These are phyloP conservation scores for Capronia epimyces DNA, from an alignment of 2,329 filamentous ascomycete genomes.

Conservation along the genomic window DNA sequence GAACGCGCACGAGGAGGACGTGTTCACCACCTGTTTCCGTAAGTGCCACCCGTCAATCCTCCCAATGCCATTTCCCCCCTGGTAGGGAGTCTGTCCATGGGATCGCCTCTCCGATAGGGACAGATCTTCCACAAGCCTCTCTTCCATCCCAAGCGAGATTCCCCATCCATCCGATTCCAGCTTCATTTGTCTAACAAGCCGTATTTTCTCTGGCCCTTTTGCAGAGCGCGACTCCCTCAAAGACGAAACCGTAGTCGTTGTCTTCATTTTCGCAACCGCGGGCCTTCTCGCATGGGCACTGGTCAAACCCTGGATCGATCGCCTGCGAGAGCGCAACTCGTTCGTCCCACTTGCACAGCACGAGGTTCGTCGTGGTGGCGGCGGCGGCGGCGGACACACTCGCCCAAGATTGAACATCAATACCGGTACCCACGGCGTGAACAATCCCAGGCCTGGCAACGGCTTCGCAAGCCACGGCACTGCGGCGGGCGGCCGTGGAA, in stretches of 20 bases:
- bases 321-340: constrained; percentile 13
- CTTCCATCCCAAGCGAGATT: no score
- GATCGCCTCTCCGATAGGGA: no score
- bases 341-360: constrained; percentile 13
- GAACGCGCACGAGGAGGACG: constrained; percentile 57
- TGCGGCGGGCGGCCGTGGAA: not conserved
- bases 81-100: no score
- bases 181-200: no score
- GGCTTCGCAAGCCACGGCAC: no score
- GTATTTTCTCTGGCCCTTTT: no score
- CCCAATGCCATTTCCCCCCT: no score
- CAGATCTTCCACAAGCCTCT: no score
- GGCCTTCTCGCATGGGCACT: constrained; percentile 57
- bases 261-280: constrained; percentile 60
- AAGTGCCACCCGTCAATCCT: constrained; percentile 26
- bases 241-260: constrained; percentile 60
- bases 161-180: no score
- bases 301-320: constrained; percentile 44
- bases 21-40: constrained; percentile 63
- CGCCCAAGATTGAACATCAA: not conserved
- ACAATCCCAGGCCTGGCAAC: no score
- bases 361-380: no score
- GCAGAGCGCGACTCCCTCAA: constrained; percentile 63
- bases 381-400: no score
- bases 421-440: not conserved